phyloP scores from a whole-genome alignment of 2,329 filamentous ascomycete genomes.

The Acephala macrosclerotiorum region DNA sequence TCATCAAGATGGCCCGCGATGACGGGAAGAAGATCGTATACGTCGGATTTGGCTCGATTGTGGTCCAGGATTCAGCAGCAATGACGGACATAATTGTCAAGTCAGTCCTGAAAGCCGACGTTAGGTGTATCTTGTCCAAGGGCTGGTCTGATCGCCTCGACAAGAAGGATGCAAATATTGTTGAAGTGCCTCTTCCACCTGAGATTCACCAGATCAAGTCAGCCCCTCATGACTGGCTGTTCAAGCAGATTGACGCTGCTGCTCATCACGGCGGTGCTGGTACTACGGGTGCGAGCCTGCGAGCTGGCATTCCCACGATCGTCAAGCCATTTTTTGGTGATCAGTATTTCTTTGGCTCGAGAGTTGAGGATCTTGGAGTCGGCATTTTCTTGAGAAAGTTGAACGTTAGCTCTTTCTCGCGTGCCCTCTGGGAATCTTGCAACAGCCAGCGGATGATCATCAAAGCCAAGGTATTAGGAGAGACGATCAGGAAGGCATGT shows the following conservation, averaged over 20 bases:
- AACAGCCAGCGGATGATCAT: slow-evolving; percentile 90
- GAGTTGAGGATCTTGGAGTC: slow-evolving; percentile 92
- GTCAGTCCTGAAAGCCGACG: slow-evolving; percentile 87
- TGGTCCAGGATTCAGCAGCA: slow-evolving; percentile 86
- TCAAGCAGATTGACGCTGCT: slow-evolving; percentile 90
- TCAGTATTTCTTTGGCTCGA: slow-evolving; percentile 92
- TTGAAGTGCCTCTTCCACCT: slow-evolving; percentile 71
- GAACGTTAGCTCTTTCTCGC: slow-evolving; percentile 84
- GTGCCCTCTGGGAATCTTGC: slow-evolving; percentile 90
- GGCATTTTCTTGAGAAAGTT: slow-evolving; percentile 89
- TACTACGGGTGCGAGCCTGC: slow-evolving; percentile 90
- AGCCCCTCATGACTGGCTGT: slow-evolving; percentile 96
- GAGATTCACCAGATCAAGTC: slow-evolving; percentile 90
- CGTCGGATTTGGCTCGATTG: slow-evolving; percentile 95
- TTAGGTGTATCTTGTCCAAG: slow-evolving; percentile 93
- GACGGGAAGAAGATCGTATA: slow-evolving; percentile 95
- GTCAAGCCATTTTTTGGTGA: slow-evolving; percentile 98
- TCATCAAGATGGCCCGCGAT: slow-evolving; percentile 81
- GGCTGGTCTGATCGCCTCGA: slow-evolving; percentile 91
- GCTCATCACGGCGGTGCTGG: slow-evolving; percentile 95
- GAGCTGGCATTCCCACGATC: slow-evolving; percentile 91
- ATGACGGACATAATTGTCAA: slow-evolving; percentile 94
- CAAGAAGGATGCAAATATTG: slow-evolving; percentile 59
- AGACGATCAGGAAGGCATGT: slow-evolving; percentile 84
- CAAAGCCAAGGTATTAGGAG: slow-evolving; percentile 82